Conservation (phyloP, 2,329 filamentous ascomycete genomes). For the Ophiostoma novo-ulmi region DNA sequence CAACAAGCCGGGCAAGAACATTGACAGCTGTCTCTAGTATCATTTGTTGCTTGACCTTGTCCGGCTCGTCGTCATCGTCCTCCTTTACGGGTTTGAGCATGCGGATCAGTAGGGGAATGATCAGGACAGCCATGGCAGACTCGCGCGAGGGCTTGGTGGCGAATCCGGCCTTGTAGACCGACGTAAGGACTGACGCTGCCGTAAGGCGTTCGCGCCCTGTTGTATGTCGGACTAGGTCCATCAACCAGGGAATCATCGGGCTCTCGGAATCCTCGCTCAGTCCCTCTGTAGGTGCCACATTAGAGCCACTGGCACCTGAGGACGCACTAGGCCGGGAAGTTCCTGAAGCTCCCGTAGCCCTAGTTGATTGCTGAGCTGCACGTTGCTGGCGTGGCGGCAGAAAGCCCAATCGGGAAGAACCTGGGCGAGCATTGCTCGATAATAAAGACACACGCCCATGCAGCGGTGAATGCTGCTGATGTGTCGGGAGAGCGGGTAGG, state of each 20-base stretch:
- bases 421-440: neutral
- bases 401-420: neutral
- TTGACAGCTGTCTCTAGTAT: slow-evolving; percentile 68
- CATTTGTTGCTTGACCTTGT: slow-evolving; percentile 41
- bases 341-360: neutral
- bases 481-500: slow-evolving; percentile 51
- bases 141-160: slow-evolving; percentile 57
- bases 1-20: slow-evolving; percentile 71
- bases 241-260: slow-evolving; percentile 67
- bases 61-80: slow-evolving; percentile 35
- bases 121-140: slow-evolving; percentile 57
- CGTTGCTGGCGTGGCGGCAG: neutral
- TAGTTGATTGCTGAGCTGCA: neutral
- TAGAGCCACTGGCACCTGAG: neutral
- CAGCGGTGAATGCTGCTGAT: slow-evolving; percentile 33
- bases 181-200: slow-evolving; percentile 64
- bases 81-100: slow-evolving; percentile 36
- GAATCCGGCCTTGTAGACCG: slow-evolving; percentile 63
- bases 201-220: slow-evolving; percentile 57
- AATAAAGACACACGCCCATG: neutral
- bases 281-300: neutral
- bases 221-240: slow-evolving; percentile 56
- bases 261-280: slow-evolving; percentile 60
- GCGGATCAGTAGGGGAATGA: slow-evolving; percentile 65
- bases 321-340: neutral